A percentile compares a stretch with the other conserved stretches of the same genome.
Conservation (phyloP, 2,329 filamentous ascomycete genomes). For the Xylaria sp. region DNA sequence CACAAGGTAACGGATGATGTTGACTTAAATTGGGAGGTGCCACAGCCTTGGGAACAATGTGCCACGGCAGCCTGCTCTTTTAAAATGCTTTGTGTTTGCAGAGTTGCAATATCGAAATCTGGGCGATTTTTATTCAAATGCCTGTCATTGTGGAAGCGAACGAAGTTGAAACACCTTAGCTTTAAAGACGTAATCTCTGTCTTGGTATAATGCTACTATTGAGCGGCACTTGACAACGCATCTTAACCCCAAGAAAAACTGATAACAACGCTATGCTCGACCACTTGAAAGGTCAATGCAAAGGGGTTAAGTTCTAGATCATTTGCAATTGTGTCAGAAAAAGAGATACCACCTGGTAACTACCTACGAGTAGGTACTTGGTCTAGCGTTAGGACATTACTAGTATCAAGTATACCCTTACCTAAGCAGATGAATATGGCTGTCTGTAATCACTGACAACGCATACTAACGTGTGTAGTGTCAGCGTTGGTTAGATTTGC, state of each 20-base stretch:
- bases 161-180: slow-evolving; percentile 2
- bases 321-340: too few relatives aligned
- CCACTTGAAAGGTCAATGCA: not conserved
- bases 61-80: not conserved
- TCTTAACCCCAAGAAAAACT: not conserved
- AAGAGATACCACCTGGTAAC: too few relatives aligned
- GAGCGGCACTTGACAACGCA: not conserved
- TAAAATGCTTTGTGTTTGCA: not conserved
- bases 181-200: slow-evolving; percentile 2
- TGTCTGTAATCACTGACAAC: not conserved
- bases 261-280: not conserved
- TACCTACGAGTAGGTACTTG: too few relatives aligned
- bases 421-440: not conserved
- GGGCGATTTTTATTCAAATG: not conserved
- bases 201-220: not conserved
- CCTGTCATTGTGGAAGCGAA: not conserved
- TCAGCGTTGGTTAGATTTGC: not conserved
- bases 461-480: not conserved
- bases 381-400: too few relatives aligned
- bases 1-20: not conserved
- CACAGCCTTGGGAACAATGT: not conserved
- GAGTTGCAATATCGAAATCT: not conserved
- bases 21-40: slow-evolving; percentile 1
- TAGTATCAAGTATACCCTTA: too few relatives aligned
- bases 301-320: not conserved